Conservation (phyloP, 345 rosid species). For the Arabis hirsuta region DNA sequence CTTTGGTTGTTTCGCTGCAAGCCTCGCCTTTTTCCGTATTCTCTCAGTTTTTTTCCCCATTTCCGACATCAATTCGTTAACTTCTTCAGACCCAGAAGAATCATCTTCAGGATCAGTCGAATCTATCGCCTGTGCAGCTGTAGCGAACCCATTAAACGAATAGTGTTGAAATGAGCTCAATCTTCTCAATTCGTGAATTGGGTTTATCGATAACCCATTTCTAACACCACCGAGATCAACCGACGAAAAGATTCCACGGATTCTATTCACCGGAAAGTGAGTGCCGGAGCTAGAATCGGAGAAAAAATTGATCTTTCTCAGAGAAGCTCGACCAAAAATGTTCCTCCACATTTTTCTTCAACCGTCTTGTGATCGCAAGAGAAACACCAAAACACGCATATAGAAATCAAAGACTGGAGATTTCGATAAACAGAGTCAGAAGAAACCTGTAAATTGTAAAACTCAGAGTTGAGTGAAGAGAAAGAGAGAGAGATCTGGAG, state of each 20-base stretch:
- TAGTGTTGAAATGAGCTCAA: slow-evolving; percentile 28
- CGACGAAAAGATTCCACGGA: slow-evolving; percentile 9
- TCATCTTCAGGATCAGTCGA: slow-evolving; percentile 72
- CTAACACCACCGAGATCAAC: slow-evolving; percentile 13
- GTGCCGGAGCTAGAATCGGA: slow-evolving; percentile 28
- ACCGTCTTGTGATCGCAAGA: slow-evolving; percentile 21
- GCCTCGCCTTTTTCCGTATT: slow-evolving; percentile 33
- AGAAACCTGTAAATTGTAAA: neutral
- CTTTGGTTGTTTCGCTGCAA: slow-evolving; percentile 52
- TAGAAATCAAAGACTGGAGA: neutral
- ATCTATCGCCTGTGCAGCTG: slow-evolving; percentile 64
- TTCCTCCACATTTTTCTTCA: slow-evolving; percentile 70
- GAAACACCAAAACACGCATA: slow-evolving; percentile 4
- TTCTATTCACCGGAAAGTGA: neutral
- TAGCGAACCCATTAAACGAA: slow-evolving; percentile 49
- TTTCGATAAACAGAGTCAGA: neutral
- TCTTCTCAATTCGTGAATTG: slow-evolving; percentile 30
- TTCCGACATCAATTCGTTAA: slow-evolving; percentile 57
- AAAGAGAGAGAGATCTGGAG: slow-evolving; percentile 34
- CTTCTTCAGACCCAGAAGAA: slow-evolving; percentile 70
- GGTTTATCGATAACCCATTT: slow-evolving; percentile 32
- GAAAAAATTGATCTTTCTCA: slow-evolving; percentile 48
- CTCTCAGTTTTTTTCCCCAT: slow-evolving; percentile 50
- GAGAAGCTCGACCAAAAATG: slow-evolving; percentile 56
- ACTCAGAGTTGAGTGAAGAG: slow-evolving; percentile 15